Base-by-base conservation (phyloP, 176 grass and related monocot genomes). In the Bothriochloa decipiens region DNA sequence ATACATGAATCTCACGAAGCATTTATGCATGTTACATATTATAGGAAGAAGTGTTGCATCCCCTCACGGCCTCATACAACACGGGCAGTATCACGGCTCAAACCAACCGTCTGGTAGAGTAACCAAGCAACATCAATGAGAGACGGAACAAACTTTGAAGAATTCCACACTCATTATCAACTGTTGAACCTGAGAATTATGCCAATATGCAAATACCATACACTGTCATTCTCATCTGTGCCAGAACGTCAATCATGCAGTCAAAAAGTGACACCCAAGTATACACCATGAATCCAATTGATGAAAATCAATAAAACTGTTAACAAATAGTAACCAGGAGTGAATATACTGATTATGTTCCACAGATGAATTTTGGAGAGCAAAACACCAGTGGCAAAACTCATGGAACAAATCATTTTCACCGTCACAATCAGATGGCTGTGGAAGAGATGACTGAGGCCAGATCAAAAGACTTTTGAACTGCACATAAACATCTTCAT, bases 381-480 rank as follows among this genome's bases (percentile, higher is more conserved):
- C n/a, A 70, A 81, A 46, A 41, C 12, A 55, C 40, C 11, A 66
- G 41, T 25, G 23, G 7, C 32, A 76, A 64, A 87, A 69, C 8
- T 68, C 29, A 68, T 47, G 57, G 26, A 60, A 76, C 68, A 61
- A 28, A 84, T 25, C 17, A 76, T 42, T 74, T 83, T 68, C 49
- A 69, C n/a, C 35, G 60, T 41, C 18, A 20, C 26, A 2, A 11
- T 82, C 46, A n/a, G 45, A 81, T 87, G 70, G 28, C 8, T 13
- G 12, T 4, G 25, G 63, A 73, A 49, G 41, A 84, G 73, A 84
- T 41, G 57, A 46, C 5, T 46, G 36, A 33, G 78, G 49, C 45
- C 46, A 84, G 70, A 87, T 80, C 32, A 87, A 79, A 79, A 79
- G 33, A 82, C 71, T 66, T 83, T 41, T 74, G 39, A 80, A 65